phyloP scores from a whole-genome alignment of 495 filamentous ascomycete genomes.

The Trichoderma reesei region DNA sequence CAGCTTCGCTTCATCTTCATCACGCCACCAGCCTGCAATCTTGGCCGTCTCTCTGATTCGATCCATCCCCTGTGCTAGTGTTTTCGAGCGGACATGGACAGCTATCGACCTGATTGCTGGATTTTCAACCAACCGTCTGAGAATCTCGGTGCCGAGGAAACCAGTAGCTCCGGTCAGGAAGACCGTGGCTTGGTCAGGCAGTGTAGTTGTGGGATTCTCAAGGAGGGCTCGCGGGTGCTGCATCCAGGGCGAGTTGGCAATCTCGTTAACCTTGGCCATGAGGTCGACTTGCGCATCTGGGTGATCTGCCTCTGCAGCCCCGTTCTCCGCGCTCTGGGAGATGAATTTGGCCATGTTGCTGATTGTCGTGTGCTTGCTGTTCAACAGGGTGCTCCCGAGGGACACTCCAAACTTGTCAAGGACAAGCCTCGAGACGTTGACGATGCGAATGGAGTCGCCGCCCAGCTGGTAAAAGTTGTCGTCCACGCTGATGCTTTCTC shows the following conservation, averaged over 20 bases:
- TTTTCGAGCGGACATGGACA: conserved; percentile 1
- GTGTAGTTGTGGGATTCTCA: background rate
- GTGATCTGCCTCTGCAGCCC: background rate
- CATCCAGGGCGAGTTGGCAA: background rate
- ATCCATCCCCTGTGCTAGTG: background rate
- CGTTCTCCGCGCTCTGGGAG: background rate
- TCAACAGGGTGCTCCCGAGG: background rate
- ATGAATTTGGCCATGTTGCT: background rate
- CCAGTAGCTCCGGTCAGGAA: conserved; percentile 4
- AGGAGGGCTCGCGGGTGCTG: background rate
- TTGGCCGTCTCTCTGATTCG: conserved; percentile 5
- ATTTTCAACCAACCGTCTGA: background rate
- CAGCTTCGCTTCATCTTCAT: background rate
- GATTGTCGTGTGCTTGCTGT: background rate
- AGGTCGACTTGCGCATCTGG: background rate
- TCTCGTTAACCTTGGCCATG: background rate
- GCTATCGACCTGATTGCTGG: background rate
- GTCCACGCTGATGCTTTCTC: background rate
- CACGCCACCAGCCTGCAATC: conserved; percentile 6
- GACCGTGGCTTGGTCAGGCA: background rate
- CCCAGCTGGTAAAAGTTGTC: conserved; percentile 7
- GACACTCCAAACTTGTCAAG: background rate
- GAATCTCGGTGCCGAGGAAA: conserved; percentile 2
- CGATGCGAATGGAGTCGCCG: conserved; percentile 19
- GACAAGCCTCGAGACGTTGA: background rate